A percentile compares a stretch with the other conserved stretches of the same genome.
These are phyloP conservation scores for Lactarius sp. DNA, from an alignment of 768 basidiomycete genomes.

Conservation along the genomic window DNA sequence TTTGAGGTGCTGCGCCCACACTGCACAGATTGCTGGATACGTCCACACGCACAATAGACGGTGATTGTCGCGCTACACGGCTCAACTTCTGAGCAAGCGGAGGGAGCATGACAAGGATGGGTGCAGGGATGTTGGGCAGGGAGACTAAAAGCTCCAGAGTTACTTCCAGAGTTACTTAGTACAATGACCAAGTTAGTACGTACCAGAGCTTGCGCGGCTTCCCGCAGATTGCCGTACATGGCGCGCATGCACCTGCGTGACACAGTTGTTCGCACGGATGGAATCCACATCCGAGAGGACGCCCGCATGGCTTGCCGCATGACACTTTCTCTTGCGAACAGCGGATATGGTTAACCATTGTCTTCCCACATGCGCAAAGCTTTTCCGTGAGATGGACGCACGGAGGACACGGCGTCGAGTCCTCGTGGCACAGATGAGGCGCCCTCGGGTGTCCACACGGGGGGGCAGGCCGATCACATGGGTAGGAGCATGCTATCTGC, in stretches of 20 bases:
- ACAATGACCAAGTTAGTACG: constrained; percentile 28
- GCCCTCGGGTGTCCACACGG: constrained; percentile 79
- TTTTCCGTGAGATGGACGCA: constrained; percentile 80
- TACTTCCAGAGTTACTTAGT: background rate
- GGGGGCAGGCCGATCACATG: constrained; percentile 66
- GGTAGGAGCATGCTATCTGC: constrained; percentile 68
- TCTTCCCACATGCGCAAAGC: constrained; percentile 87
- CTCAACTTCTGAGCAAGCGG: constrained; percentile 72
- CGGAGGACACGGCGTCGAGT: constrained; percentile 66
- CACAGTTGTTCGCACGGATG: constrained; percentile 83
- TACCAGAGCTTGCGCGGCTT: constrained; percentile 85
- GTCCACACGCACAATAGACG: constrained; percentile 77
- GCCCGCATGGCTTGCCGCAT: constrained; percentile 80
- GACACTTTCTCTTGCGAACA: constrained; percentile 86
- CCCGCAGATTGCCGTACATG: constrained; percentile 72
- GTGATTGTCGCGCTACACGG: constrained; percentile 67
- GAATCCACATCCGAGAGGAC: constrained; percentile 79
- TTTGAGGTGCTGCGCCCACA: constrained; percentile 60
- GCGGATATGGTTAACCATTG: constrained; percentile 65
- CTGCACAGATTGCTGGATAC: constrained; percentile 63
- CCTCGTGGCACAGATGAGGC: constrained; percentile 80
- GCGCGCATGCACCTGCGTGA: constrained; percentile 77
- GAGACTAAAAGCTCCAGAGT: constrained; percentile 39
- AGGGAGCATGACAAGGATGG: constrained; percentile 81
- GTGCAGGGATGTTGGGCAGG: constrained; percentile 73